Evolutionary conservation across 2,329 filamentous ascomycete species (phyloP), one percentile per base, ranked within the genome.

Genomic region (Exophiala oligosperma): DNA sequence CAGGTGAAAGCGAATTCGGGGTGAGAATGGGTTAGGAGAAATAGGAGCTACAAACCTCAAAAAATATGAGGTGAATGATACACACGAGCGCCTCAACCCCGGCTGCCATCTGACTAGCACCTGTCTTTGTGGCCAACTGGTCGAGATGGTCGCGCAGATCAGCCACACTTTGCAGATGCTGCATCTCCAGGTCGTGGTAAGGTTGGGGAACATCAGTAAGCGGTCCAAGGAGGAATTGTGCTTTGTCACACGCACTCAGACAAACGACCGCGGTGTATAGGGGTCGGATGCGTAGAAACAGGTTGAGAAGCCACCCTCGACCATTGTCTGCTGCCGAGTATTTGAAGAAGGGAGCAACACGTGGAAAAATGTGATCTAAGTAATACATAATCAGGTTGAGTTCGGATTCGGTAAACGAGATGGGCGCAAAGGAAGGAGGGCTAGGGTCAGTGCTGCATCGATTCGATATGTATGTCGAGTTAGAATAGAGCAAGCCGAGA

Each of bases 171-270:
- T 44, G 50, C 50, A 52, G 26, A 52, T 52, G 50, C 32, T 52
- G 50, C 50, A 52, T 44, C 21, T 52, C 50, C 38, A 52, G 29
- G 14, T 52, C 50, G 41, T 52, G 50, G 37, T 52, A 29, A 11
- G 50, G 37, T 35, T 52, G 50, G 17, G 50, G 50, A 28, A 52
- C 43, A 24, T 52, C 50, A 40, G 37, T 52, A 7, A 52, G 38
- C 21, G 50, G 50, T 17, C 50, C 50, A 21, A 52, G 38, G 38
- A 44, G 21, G 24, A 52, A 52, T 21, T 52, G 50, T 2, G 50
- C 50, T 40, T 52, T 52, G 50, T 52, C 50, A 38, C 50, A 52
- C 23, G 50, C 50, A 44, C 50, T 52, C 38, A 52, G 50, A 24
- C 50, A 52, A 26, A 52, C 23, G 50, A 40, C 50, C n/a, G 50